Conservation (phyloP, 1,139 yeast species). For the Geotrichum histeridarum region DNA sequence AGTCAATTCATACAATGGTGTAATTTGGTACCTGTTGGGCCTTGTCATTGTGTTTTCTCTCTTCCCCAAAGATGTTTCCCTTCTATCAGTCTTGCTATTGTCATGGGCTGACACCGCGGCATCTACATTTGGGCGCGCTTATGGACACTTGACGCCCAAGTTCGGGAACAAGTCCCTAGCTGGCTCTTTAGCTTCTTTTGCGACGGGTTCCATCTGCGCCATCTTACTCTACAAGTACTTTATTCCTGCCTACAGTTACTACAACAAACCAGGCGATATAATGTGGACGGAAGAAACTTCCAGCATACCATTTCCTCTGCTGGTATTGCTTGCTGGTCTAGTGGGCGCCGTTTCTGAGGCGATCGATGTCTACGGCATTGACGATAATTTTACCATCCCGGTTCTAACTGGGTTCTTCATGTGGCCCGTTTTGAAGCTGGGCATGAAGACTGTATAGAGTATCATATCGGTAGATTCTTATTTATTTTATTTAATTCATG, state of each 20-base stretch:
- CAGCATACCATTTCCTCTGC: slow-evolving; percentile 46
- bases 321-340: slow-evolving; percentile 65
- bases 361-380: slow-evolving; percentile 65
- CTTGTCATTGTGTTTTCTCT: slow-evolving; percentile 60
- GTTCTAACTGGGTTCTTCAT: slow-evolving; percentile 68
- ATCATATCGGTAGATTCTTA: not conserved
- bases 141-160: slow-evolving; percentile 79
- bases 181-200: slow-evolving; percentile 81
- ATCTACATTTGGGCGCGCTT: slow-evolving; percentile 81
- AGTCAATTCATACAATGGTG: slow-evolving; percentile 66
- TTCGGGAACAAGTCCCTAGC: slow-evolving; percentile 75
- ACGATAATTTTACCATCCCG: slow-evolving; percentile 93
- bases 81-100: slow-evolving; percentile 69
- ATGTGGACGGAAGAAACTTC: slow-evolving; percentile 64
- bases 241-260: slow-evolving; percentile 51
- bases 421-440: slow-evolving; percentile 41
- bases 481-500: not conserved
- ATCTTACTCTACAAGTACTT: slow-evolving; percentile 66
- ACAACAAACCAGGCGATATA: slow-evolving; percentile 51
- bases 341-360: slow-evolving; percentile 86
- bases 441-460: slow-evolving; percentile 1
- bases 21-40: slow-evolving; percentile 79
- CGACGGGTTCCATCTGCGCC: slow-evolving; percentile 63
- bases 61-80: slow-evolving; percentile 74
- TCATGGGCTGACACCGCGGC: slow-evolving; percentile 99